Evolutionary conservation across 2,329 filamentous ascomycete species (phyloP).

Genomic region (Beauveria bassiana): DNA sequence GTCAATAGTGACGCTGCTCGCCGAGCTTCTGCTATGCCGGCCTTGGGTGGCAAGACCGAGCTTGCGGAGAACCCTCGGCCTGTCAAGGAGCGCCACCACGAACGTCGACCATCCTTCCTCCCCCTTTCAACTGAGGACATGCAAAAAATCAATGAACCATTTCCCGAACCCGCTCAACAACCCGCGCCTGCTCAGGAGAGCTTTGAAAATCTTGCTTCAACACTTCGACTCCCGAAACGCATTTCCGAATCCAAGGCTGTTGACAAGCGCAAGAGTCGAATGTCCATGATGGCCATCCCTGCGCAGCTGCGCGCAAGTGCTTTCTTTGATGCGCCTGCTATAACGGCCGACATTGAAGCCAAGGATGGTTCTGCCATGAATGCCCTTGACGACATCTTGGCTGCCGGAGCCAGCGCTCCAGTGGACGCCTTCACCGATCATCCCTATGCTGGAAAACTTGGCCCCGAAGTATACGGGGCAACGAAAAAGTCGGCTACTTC

Average conservation of each 20-base stretch:
- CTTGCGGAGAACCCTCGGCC: conserved; percentile 23
- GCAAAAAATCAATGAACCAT: not conserved
- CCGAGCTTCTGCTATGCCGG: conserved; percentile 18
- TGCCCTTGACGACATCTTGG: conserved; percentile 84
- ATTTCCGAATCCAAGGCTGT: conserved; percentile 22
- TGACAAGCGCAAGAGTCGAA: conserved; percentile 27
- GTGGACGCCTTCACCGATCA: conserved; percentile 91
- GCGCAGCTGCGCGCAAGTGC: conserved; percentile 83
- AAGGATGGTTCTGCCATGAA: conserved; percentile 77
- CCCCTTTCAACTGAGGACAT: conserved; percentile 7
- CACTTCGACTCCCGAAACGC: conserved; percentile 26
- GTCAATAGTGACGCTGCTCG: conserved; percentile 8
- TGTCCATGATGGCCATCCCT: conserved; percentile 45
- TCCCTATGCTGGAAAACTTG: conserved; percentile 67
- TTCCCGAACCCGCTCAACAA: not conserved
- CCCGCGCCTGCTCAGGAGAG: conserved; percentile 2
- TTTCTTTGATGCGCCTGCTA: conserved; percentile 70
- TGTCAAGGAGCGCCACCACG: conserved; percentile 35
- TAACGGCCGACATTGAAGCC: conserved; percentile 44
- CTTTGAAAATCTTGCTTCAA: conserved; percentile 12
- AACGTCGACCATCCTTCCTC: conserved; percentile 11
- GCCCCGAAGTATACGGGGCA: conserved; percentile 65
- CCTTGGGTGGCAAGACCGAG: conserved; percentile 14
- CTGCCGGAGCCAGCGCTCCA: conserved; percentile 80
- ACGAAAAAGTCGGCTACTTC: conserved; percentile 38